Base-by-base conservation (phyloP, 805 yeast species). In the Kodamaea lidongshanica region DNA sequence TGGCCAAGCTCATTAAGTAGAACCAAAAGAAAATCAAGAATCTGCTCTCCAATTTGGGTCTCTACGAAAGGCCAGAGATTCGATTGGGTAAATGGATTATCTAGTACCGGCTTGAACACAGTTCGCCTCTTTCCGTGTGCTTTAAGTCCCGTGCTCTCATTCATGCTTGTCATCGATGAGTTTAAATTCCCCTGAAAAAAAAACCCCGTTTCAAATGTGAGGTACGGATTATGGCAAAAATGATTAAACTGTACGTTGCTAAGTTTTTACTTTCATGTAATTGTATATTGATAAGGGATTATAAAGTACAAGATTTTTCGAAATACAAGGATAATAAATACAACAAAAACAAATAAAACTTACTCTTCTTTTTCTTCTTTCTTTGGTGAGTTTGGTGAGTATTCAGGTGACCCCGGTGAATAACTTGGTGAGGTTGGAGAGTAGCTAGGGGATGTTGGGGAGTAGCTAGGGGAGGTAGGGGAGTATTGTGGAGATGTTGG, bases 401-500 rank as follows among this genome's bases (percentile, higher is more conserved):
- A 66, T 13, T 48, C 45, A 34, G 77, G 75, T 3, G 74, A 48
- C 1, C 54, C 49, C 11, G 88, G 84, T 1, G 73, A 61, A 50
- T 76, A 78, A 2, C 68, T 54, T 42, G 78, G 77, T 12, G 77
- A 67, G 4, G 78, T 65, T 39, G 79, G 79, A 1, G 73, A 65
- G 47, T 74, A 77, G 1, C 62, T 41, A 49, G 87, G 77, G 0
- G 88, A 77, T 0, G 87, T 77, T 33, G 79, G 79, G 1, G 73
- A 65, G 48, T 74, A 77, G 2, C 63, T 44, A 48, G 85, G 77
- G 0, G 84, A 74, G 0, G 94, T 80, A 30, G 95, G 95, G 1
- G 79, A 67, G 54, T 86, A 83, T 1, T 67, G 52, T 39, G 94
- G 92, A 0, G 88, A 77, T 0, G 95, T 83, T 39, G 95, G 94